Base-by-base conservation (phyloP, 2,329 filamentous ascomycete species). In the Hypoxylon sp. region DNA sequence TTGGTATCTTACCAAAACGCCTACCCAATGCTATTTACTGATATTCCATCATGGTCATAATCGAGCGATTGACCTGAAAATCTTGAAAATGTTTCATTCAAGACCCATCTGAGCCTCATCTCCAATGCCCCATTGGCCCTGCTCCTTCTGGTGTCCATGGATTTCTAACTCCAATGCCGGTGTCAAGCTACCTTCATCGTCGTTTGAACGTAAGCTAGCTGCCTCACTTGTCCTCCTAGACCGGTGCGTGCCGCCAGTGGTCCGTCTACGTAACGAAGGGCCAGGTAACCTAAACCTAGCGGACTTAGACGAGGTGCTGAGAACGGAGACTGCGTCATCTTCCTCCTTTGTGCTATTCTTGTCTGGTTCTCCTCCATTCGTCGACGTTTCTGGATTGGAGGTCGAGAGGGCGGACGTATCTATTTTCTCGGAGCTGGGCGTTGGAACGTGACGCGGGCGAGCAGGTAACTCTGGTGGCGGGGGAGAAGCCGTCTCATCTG, bases 51-150 rank as follows among this genome's bases (percentile, higher is more conserved):
- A 30, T 59, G 21, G 62, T 48, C 32, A 25, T 68, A 48, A 57
- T 56, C 38, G 21, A 23, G 49, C 23, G 32, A 34, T 11, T 48
- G 23, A 14, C 28, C 32, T 17, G 30, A 48, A 19, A 32, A 55
- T 25, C 13, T 19, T 13, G 7, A 9, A 23, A 7, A 19, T 56
- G 52, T 76, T 52, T 78, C 63, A 95, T 79, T 95, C 93, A 72
- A 97, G 81, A 32, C 89, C 91, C 91, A 97, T 96, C 74, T 91
- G 86, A 23, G 91, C 89, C 75, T 97, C 93, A 77, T 97, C 94
- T 0, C 92, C 92, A 53, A 97, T 86, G 0, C 93, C 92, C 90
- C 93, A 94, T 74, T 88, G 87, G 2, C 80, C 86, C 72, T 82
- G 89, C 72, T 86, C 88, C 75, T 80, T 82, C 70, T 84, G 79